A percentile compares a stretch with the other conserved stretches of the same genome.
Evolutionary conservation across 2,329 filamentous ascomycete species (phyloP).

Genomic region (Aspergillus oerlinghausenensis): DNA sequence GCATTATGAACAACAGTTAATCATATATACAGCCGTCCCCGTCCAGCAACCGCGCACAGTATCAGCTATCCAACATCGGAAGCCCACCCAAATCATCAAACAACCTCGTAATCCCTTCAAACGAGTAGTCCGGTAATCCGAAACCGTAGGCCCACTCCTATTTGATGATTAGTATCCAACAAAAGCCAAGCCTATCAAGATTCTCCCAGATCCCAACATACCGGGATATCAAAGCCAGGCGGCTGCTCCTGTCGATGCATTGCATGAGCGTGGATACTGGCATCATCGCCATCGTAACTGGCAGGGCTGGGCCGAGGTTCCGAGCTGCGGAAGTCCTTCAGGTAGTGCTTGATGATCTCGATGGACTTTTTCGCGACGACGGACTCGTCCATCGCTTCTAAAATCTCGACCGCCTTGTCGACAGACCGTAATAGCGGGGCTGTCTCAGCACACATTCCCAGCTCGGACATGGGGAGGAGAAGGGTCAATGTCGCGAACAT

Average conservation of each 20-base stretch:
- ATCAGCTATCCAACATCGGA: no score
- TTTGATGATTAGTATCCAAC: not conserved
- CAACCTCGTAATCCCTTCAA: constrained; percentile 21
- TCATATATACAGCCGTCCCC: no score
- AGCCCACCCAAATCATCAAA: no score
- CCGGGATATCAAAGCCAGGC: constrained; percentile 25
- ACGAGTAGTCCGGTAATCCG: constrained; percentile 35
- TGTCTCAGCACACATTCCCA: constrained; percentile 26
- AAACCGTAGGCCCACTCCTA: constrained; percentile 34
- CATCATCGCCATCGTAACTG: not conserved
- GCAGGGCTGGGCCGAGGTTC: constrained; percentile 7
- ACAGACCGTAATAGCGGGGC: constrained; percentile 25
- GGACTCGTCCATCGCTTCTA: constrained; percentile 42
- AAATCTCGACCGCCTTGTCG: constrained; percentile 36
- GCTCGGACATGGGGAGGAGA: constrained; percentile 30
- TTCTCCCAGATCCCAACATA: constrained; percentile 8
- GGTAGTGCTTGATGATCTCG: constrained; percentile 32
- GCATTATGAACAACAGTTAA: no score
- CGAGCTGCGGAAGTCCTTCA: constrained; percentile 24
- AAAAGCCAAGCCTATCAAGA: not conserved
- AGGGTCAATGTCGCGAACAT: constrained; percentile 39
- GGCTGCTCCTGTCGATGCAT: constrained; percentile 6
- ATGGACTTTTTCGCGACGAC: constrained; percentile 38
- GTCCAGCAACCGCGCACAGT: no score
- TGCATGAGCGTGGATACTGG: constrained; percentile 1